Evolutionary conservation across 805 yeast genomes (phyloP), one percentile per base, ranked within the genome.

Genomic region (Ogataea wickerhamii): DNA sequence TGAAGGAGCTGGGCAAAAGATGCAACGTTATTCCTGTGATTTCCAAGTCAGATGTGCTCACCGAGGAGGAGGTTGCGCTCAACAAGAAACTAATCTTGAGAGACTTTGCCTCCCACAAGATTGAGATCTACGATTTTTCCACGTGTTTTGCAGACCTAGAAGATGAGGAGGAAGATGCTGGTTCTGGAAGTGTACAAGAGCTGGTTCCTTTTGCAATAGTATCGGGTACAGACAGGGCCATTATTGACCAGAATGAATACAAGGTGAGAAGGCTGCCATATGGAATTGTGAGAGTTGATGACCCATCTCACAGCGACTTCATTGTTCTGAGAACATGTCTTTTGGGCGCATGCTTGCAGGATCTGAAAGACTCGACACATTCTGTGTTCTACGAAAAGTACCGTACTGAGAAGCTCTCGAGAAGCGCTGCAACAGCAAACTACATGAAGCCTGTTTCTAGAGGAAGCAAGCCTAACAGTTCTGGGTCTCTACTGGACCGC

Each of bases 191-290:
- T 25, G 48, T 58, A n/a, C 55, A 55, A 43, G 45, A 48, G 12
- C 32, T 60, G 23, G 51, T 87, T 47, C 98, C 98, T 33, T 89
- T 87, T 67, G 96, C 98, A 10, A 83, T 93, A 44, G 80, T 88
- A 30, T 96, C 95, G 14, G 86, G 96, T 10, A 83, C 87, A 6
- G 79, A 77, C 47, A 80, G 82, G 27, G 78, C 76, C 47, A 67
- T 71, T 32, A 63, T 74, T 33, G 89, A 84, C 58, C 94, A 95
- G 35, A 71, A 80, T 53, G 60, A 56, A 27, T 89, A 85, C 27
- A 73, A 80, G 40, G 96, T 91, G 18, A 76, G 95, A 65, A 74
- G 75, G 55, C 82, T 85, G 55, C 89, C 89, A 41, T 84, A 94
- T 88, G 96, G 95, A 19, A 61, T 78, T 27, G 89, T 83, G 25